Percentiles rank a stretch among this genome's conserved stretches.
Conservation (phyloP, 495 filamentous ascomycete species). For the Sordaria brevicollis region DNA sequence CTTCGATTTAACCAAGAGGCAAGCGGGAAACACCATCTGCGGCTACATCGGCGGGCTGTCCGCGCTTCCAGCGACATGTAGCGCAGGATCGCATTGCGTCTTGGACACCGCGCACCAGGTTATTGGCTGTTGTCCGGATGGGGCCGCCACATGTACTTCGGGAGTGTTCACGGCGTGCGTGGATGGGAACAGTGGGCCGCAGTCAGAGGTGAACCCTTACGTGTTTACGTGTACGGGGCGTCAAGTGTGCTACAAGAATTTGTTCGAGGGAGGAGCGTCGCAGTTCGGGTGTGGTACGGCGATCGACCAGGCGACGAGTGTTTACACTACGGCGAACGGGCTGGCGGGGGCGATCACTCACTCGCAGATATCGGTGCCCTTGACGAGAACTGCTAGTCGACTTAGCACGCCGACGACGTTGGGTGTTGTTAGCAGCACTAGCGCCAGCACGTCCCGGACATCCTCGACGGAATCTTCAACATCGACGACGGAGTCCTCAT, state of each 20-base stretch:
- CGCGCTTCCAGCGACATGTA: constrained; percentile 36
- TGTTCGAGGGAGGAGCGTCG: constrained; percentile 37
- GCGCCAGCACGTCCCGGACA: constrained; percentile 2
- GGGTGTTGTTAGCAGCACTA: constrained; percentile 12
- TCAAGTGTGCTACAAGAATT: constrained; percentile 35
- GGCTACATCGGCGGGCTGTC: constrained; percentile 35
- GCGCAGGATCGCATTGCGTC: constrained; percentile 39
- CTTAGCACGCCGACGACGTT: constrained; percentile 29
- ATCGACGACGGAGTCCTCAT: constrained; percentile 4
- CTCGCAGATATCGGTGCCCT: constrained; percentile 18
- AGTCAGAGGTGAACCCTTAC: constrained; percentile 39
- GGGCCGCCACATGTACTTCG: constrained; percentile 28
- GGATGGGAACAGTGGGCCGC: constrained; percentile 32
- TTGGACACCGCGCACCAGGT: constrained; percentile 31
- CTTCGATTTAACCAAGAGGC: constrained; percentile 26
- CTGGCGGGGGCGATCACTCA: constrained; percentile 18
- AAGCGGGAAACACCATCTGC: constrained; percentile 34
- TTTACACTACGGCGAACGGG: constrained; percentile 27
- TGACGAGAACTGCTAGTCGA: constrained; percentile 21
- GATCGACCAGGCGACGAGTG: constrained; percentile 30
- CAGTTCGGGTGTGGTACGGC: constrained; percentile 41
- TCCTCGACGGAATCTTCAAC: constrained; percentile 9
- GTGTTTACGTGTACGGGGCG: constrained; percentile 36
- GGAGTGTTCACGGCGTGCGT: constrained; percentile 41
- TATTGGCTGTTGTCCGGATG: constrained; percentile 41